Base-by-base conservation (phyloP, 352 stramenopile genomes). In the Globisporangium megalacanthum region DNA sequence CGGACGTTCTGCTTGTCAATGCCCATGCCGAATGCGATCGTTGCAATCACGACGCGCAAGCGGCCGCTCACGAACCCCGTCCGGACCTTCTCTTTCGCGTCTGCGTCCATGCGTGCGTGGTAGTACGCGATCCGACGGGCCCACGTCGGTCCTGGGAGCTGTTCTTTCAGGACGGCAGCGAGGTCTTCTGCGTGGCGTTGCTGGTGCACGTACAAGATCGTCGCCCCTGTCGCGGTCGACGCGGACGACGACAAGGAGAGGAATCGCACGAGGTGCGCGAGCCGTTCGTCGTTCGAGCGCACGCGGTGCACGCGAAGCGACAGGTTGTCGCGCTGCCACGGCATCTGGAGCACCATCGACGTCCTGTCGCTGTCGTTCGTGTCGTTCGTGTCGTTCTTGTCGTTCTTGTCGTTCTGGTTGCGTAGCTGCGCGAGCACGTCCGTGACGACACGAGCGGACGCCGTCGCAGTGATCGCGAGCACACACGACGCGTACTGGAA, bases 1-100 rank as follows among this genome's bases (percentile, higher is more conserved):
- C 86, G 80, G 22, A 99, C 92, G 74, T 99, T 97, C 47, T 89
- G 81, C 68, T 99, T 99, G 77, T 99, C 96, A 56, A 99, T 99
- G 53, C 97, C 97, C 82, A 99, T 97, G 10, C 96, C 97, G 65
- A 99, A 99, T 1, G 96, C 96, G 58, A 99, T 92, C 11, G 97
- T 99, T 5, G 97, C 97, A 64, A 98, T 94, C 50, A 98, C 89
- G 31, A 98, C 81, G 35, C 82, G 79, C 22, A 94, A 77, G 51
- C 80, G 68, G 7, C 95, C 95, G 59, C 81, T 71, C 46, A 97
- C 73, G 61, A 99, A 99, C 19, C 81, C 75, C 15, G 60, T 73
- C 0, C 80, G 81, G 47, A 92, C 71, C 60, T 92, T 92, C 55
- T 90, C 82, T 62, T 87, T 91, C 3, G 71, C 69, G n/a, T 89